Conservation (phyloP, 176 grass and related monocot genomes). For the Alloteropsis semialata region DNA sequence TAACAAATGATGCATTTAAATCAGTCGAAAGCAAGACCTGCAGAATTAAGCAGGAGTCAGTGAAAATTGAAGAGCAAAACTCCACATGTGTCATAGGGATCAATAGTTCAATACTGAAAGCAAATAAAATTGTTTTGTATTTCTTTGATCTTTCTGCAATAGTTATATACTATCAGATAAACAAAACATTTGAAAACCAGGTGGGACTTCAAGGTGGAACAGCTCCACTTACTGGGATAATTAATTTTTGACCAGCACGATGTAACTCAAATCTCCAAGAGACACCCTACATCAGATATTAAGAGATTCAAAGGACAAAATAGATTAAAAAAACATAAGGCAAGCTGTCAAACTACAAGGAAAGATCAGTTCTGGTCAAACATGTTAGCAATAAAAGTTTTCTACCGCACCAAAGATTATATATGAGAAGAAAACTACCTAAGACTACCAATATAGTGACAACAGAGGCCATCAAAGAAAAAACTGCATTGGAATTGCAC, state of each 20-base stretch:
- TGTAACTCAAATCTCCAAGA: conserved; percentile 95
- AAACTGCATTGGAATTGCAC: not conserved
- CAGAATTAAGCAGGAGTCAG: conserved; percentile 30
- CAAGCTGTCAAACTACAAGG: conserved; percentile 20
- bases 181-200: conserved; percentile 9
- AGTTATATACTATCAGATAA: conserved; percentile 20
- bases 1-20: conserved; percentile 64
- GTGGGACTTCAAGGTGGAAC: conserved; percentile 1
- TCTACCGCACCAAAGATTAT: not conserved
- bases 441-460: not conserved
- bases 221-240: conserved; percentile 79
- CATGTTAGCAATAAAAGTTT: not conserved
- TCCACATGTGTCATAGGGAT: not conserved
- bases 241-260: conserved; percentile 82
- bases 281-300: conserved; percentile 58
- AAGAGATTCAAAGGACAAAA: conserved; percentile 25
- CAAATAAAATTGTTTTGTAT: conserved; percentile 3
- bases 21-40: conserved; percentile 88
- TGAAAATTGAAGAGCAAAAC: conserved; percentile 24
- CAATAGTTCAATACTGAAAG: not conserved
- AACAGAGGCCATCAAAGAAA: not conserved
- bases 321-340: not conserved
- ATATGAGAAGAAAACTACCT: conserved; percentile 13
- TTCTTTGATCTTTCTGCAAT: not conserved
- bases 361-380: not conserved